Evolutionary conservation across 1,284 basidiomycete genomes (phyloP).

Genomic region (Heterobasidion parviporum): DNA sequence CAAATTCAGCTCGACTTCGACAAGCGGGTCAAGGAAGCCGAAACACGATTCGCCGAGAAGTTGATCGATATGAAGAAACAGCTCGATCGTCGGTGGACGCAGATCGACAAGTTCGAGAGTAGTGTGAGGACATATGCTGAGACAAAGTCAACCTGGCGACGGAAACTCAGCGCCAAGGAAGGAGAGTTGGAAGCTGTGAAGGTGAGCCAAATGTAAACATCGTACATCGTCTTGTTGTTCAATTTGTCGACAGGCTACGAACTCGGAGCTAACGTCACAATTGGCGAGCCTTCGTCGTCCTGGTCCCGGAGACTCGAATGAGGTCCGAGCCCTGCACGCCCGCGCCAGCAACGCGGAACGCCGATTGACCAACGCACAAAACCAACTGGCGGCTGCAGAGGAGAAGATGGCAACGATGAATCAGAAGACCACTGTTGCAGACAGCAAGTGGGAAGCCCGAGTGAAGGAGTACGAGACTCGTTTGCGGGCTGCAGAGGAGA

Average conservation of each 20-base stretch:
- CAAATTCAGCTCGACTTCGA: constrained; percentile 85
- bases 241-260: constrained; percentile 45
- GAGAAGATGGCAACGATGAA: constrained; percentile 73
- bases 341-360: constrained; percentile 79
- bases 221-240: not conserved
- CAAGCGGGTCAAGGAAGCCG: constrained; percentile 76
- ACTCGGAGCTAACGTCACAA: constrained; percentile 71
- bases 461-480: constrained; percentile 87
- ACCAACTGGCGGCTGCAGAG: constrained; percentile 77
- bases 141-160: constrained; percentile 80
- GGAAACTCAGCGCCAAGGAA: constrained; percentile 76
- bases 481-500: constrained; percentile 83
- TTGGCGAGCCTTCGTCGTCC: constrained; percentile 61
- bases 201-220: constrained; percentile 30
- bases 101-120: constrained; percentile 89
- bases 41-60: constrained; percentile 65
- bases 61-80: constrained; percentile 78
- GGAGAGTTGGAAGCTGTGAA: constrained; percentile 83
- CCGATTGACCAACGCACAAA: constrained; percentile 70
- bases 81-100: constrained; percentile 83
- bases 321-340: constrained; percentile 62
- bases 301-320: constrained; percentile 58
- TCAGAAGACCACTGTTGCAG: constrained; percentile 60
- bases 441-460: constrained; percentile 86
- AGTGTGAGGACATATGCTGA: constrained; percentile 82